Percentiles rank a stretch among this genome's conserved stretches.
Conservation (phyloP, 495 filamentous ascomycete genomes). For the Annulohypoxylon bovei region DNA sequence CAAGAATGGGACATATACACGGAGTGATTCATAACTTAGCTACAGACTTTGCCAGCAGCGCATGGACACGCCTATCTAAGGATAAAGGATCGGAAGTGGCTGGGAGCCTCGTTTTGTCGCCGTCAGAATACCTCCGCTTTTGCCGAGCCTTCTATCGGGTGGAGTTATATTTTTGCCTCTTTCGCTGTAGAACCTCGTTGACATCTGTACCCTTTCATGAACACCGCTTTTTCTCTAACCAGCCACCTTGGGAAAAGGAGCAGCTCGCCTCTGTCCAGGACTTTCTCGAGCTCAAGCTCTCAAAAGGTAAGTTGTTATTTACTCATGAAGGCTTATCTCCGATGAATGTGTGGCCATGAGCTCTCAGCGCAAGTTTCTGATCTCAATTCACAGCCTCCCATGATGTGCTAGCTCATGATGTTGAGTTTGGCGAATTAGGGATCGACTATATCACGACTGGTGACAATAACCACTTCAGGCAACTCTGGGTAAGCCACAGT, state of each 20-base stretch:
- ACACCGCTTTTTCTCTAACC: slow-evolving; percentile 19
- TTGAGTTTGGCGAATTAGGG: slow-evolving; percentile 26
- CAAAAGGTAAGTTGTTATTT: slow-evolving; percentile 23
- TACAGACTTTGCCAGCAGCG: slow-evolving; percentile 25
- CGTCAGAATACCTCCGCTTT: slow-evolving; percentile 29
- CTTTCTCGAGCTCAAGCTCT: slow-evolving; percentile 28
- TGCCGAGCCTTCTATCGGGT: slow-evolving; percentile 28
- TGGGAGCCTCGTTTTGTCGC: slow-evolving; percentile 24
- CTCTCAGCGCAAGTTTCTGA: slow-evolving; percentile 19
- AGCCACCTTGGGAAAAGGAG: slow-evolving; percentile 31
- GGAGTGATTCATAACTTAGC: slow-evolving; percentile 21
- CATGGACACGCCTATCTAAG: slow-evolving; percentile 22
- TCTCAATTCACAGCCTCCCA: slow-evolving; percentile 19
- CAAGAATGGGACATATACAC: slow-evolving; percentile 24
- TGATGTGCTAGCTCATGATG: slow-evolving; percentile 27
- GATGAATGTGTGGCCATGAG: slow-evolving; percentile 15
- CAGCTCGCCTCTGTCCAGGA: slow-evolving; percentile 23
- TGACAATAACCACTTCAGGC: slow-evolving; percentile 18
- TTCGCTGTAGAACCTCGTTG: slow-evolving; percentile 11
- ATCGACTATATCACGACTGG: slow-evolving; percentile 25
- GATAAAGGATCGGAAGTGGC: slow-evolving; percentile 23
- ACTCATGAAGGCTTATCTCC: slow-evolving; percentile 7
- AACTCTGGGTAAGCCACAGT: slow-evolving; percentile 31
- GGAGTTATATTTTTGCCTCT: slow-evolving; percentile 30
- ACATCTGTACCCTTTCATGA: slow-evolving; percentile 10